These are phyloP conservation scores for Nakazawaea wickerhamii DNA, from an alignment of 805 yeast genomes.

Conservation along the genomic window DNA sequence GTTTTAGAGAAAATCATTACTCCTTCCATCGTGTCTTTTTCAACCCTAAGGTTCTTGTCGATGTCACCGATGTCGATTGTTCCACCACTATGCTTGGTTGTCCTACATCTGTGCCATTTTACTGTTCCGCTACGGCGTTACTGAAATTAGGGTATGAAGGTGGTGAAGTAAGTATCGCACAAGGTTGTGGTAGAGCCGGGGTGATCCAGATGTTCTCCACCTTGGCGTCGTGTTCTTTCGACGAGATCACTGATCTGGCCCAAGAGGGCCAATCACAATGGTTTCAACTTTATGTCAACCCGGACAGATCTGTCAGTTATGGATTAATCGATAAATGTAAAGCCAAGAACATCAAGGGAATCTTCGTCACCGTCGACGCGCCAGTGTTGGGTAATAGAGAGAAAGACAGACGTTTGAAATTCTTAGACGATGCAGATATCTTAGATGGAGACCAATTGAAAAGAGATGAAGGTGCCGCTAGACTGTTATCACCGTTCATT, in stretches of 20 bases:
- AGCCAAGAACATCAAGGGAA: conserved; percentile 27
- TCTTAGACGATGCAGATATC: conserved; percentile 44
- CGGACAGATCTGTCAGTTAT: conserved; percentile 25
- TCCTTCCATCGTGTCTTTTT: conserved; percentile 87
- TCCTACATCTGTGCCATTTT: conserved; percentile 69
- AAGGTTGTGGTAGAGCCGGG: conserved; percentile 66
- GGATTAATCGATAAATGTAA: conserved; percentile 28
- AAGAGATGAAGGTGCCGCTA: conserved; percentile 75
- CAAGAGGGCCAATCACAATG: conserved; percentile 33
- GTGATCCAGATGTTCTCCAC: conserved; percentile 42
- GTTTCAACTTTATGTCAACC: conserved; percentile 35
- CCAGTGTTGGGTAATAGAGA: conserved; percentile 40
- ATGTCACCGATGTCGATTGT: conserved; percentile 69
- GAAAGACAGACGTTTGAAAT: conserved; percentile 38
- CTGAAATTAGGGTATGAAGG: conserved; percentile 91
- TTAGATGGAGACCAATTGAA: conserved; percentile 67
- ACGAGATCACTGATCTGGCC: conserved; percentile 35
- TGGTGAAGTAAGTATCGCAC: conserved; percentile 83
- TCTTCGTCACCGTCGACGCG: conserved; percentile 37
- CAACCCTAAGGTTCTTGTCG: conserved; percentile 76
- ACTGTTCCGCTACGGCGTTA: conserved; percentile 86
- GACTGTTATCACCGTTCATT: conserved; percentile 78
- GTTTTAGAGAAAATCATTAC: conserved; percentile 83
- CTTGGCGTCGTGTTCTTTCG: conserved; percentile 38
- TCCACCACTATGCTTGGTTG: conserved; percentile 72